A percentile compares a stretch with the other conserved stretches of the same genome.
phyloP scores from a whole-genome alignment of 805 yeast species.

The Saccharomyces kudriavzevii region DNA sequence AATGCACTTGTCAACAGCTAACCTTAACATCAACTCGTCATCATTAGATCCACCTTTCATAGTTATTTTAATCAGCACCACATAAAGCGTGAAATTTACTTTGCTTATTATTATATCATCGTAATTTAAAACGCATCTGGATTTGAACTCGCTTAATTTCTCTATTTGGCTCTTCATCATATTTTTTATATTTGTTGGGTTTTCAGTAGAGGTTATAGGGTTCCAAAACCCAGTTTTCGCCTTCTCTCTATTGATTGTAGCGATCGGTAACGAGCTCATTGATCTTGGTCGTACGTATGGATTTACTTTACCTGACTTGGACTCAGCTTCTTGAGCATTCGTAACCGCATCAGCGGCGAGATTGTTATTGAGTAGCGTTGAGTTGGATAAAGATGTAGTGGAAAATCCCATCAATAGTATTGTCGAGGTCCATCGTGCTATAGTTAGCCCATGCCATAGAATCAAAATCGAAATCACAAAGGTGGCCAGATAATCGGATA shows the following conservation, averaged over 20 bases:
- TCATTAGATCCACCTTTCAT: constrained; percentile 69
- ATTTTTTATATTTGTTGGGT: constrained; percentile 26
- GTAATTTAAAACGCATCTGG: constrained; percentile 38
- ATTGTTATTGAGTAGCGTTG: constrained; percentile 11
- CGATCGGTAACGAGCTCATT: constrained; percentile 13
- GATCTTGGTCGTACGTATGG: constrained; percentile 7
- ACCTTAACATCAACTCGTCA: constrained; percentile 50
- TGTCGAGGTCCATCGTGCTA: constrained; percentile 31
- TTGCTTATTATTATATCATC: constrained; percentile 45
- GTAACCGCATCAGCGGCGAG: neutral
- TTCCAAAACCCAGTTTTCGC: neutral
- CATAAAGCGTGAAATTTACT: constrained; percentile 52
- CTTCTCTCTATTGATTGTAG: neutral
- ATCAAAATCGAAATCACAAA: constrained; percentile 23
- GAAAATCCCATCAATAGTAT: constrained; percentile 30
- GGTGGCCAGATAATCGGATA: constrained; percentile 26
- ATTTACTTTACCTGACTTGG: neutral
- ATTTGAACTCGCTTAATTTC: constrained; percentile 44
- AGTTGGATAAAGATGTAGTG: constrained; percentile 20
- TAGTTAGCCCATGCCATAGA: constrained; percentile 25
- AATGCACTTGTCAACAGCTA: constrained; percentile 25
- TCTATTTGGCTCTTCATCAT: constrained; percentile 40
- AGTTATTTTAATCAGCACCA: constrained; percentile 45
- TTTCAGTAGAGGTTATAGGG: neutral
- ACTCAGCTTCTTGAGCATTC: constrained; percentile 5